Base-by-base conservation (phyloP, 192 early-diverging fungal species). In the Allomyces javanicus region DNA sequence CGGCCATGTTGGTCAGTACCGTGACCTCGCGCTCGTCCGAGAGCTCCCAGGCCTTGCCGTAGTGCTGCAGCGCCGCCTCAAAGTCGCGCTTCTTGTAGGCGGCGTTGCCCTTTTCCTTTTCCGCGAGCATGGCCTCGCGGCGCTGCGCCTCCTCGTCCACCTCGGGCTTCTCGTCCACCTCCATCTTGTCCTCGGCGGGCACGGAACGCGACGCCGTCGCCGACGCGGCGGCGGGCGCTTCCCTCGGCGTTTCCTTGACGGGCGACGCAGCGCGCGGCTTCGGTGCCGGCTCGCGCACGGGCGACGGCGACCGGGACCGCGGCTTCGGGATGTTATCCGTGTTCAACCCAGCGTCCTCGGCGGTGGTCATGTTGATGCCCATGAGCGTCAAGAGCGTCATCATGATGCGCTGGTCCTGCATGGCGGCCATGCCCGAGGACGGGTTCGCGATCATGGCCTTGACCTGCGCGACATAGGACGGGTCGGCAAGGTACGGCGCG, bases 1-100 rank as follows among this genome's bases (percentile, higher is more conserved):
- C 86, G 63, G 94, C 85, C 74, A 96, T 99, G 85, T 99, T 99
- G 69, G 90, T 95, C 73, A 90, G 79, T 66, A 94, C 87, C 24
- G 93, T 89, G 43, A 96, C 77, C 67, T 99, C 94, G 66, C 91
- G 87, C 33, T 81, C 65, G 73, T 99, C 92, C 50, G 50, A 58
- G 69, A 91, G 73, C 72, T 90, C 90, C 72, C 80, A 93, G 22
- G 96, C 96, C 78, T 87, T 88, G 75, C 78, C 72, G 75, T 99
- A 99, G 77, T 93, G 87, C 64, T 78, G 76, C 62, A 99, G 72
- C 9, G 96, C 96, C 65, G 84, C 81, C 12, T 89, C 88, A 77
- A 99, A 97, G 62, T 89, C 68, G 65, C 90, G 83, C 71, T 89
- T 85, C 79, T 99, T 99, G 81, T 99, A 99, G 44, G 84, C 81